Base-by-base conservation (phyloP, 305 asterid genomes). In the Ajuga reptans region DNA sequence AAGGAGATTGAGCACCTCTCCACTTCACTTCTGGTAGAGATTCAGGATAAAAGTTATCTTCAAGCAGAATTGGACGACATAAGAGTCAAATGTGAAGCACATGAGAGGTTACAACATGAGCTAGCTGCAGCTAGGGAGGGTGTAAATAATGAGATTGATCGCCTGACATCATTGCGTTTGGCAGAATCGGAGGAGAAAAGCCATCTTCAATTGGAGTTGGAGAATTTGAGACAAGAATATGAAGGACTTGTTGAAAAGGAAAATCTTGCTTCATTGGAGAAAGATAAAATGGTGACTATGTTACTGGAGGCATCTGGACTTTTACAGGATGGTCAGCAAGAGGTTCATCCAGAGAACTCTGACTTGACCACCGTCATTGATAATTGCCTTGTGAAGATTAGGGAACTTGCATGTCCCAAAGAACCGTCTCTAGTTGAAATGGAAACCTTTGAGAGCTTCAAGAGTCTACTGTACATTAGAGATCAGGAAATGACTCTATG, bases 281-380 rank as follows among this genome's bases (percentile, higher is more conserved):
- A 81, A 76, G 90, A 77, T 72, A 75, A 71, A 75, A 73, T 86
- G 11, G 67, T 93, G 63, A 77, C 47, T 70, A 64, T 69, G 84
- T 79, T 93, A 77, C 83, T 87, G 39, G 86, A 87, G 80, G 95
- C 90, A 78, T 85, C 93, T 75, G 89, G 94, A 66, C 72, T 85
- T 62, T 67, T 85, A 76, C 59, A 75, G 17, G 80, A 77, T 63
- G 61, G 42, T 72, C 77, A 49, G 24, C 71, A 78, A 65, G 82
- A 75, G 75, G 71, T 34, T 69, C 74, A 39, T 75, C 75, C 77
- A 52, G 85, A 72, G 64, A 82, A 75, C 68, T 51, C 81, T 55
- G 89, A 84, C 80, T 63, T 65, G 75, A 69, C 72, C 41, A 64
- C 70, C 70, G 76, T 84, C 47, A 34, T 91, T 73, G 80, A 82